Evolutionary conservation across 2,329 filamentous ascomycete genomes (phyloP).

Genomic region (Ceratocystis harringtonii): DNA sequence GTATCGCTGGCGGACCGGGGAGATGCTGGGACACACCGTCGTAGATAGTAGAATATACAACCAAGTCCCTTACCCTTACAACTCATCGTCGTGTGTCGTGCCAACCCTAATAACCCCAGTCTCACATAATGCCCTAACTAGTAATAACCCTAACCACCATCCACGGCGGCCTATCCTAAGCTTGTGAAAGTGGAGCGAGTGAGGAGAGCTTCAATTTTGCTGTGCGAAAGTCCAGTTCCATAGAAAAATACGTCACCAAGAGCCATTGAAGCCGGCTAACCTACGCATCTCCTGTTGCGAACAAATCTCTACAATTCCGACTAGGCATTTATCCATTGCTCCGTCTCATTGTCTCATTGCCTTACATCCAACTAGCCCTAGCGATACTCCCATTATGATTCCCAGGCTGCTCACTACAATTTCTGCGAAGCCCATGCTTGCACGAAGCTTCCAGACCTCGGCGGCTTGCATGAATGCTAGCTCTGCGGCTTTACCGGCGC

Average conservation of each 20-base stretch:
- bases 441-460: slow-evolving; percentile 38
- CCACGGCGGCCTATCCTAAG: background rate
- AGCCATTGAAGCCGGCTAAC: background rate
- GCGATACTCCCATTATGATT: slow-evolving; percentile 11
- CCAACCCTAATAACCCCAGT: background rate
- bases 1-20: slow-evolving; percentile 68
- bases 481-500: slow-evolving; percentile 36
- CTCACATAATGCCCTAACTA: background rate
- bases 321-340: background rate
- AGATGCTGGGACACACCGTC: slow-evolving; percentile 31
- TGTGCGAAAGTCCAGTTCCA: background rate
- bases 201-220: slow-evolving; percentile 8
- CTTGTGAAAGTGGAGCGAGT: slow-evolving; percentile 1
- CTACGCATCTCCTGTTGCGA: background rate
- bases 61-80: no score
- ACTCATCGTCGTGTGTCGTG: no score
- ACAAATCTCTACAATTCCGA: background rate
- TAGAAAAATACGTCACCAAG: background rate
- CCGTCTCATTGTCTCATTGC: background rate
- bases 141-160: background rate
- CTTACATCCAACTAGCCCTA: no score
- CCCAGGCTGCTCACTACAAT: slow-evolving; percentile 20
- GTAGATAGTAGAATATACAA: slow-evolving; percentile 17
- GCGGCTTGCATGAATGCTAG: slow-evolving; percentile 30
- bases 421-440: slow-evolving; percentile 19